A percentile compares a stretch with the other conserved stretches of the same genome.
Conservation (phyloP, 2,329 filamentous ascomycete genomes). For the Hortaea werneckii region DNA sequence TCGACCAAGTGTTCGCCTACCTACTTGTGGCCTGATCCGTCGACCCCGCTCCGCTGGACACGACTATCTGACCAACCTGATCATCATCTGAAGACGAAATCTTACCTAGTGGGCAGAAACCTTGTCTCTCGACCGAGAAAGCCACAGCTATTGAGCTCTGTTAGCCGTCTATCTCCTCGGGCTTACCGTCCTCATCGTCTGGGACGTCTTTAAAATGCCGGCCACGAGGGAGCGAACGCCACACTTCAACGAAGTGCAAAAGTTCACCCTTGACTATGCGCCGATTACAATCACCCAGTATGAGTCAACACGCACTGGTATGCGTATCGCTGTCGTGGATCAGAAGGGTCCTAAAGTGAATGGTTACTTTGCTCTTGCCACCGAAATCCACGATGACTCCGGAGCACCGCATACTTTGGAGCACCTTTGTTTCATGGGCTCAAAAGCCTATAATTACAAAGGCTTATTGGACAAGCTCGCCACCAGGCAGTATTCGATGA, state of each 20-base stretch:
- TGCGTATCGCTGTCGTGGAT: constrained; percentile 88
- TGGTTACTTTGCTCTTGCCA: constrained; percentile 90
- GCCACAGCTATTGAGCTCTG: no score
- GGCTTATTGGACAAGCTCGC: constrained; percentile 90
- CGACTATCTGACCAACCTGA: no score
- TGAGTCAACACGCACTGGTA: constrained; percentile 86
- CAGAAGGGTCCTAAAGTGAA: constrained; percentile 89
- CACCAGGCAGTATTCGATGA: constrained; percentile 82
- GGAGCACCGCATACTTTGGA: constrained; percentile 59
- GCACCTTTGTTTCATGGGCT: constrained; percentile 55
- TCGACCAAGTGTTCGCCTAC: no score
- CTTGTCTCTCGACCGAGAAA: no score
- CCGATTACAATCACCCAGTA: constrained; percentile 85
- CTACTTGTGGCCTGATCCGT: no score
- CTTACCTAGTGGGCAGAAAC: no score
- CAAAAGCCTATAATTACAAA: constrained; percentile 87
- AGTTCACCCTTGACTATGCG: constrained; percentile 82
- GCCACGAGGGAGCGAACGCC: constrained; percentile 29
- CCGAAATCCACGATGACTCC: constrained; percentile 95
- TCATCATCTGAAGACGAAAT: no score
- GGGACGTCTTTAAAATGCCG: constrained; percentile 12
- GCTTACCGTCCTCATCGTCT: no score
- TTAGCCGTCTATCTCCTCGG: no score
- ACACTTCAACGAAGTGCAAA: constrained; percentile 74
- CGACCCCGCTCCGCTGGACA: no score